A percentile compares a stretch with the other conserved stretches of the same genome.
Evolutionary conservation across 257 asterid species (phyloP).

Genomic region (Misopates orontium): DNA sequence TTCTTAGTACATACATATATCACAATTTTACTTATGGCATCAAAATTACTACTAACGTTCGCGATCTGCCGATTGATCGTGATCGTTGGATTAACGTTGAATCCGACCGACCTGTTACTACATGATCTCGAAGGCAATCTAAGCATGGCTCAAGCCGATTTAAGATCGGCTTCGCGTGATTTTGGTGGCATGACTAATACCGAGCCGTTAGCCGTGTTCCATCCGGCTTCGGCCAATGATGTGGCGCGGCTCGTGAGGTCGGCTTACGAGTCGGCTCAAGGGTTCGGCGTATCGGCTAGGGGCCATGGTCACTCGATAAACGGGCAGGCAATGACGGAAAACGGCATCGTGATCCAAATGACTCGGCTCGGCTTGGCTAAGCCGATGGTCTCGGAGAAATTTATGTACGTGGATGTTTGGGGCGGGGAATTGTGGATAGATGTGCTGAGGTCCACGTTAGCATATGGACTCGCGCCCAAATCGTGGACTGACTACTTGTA

Average conservation of each 20-base stretch:
- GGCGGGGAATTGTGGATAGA: conserved; percentile 86
- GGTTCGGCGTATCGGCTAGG: conserved; percentile 65
- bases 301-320: conserved; percentile 87
- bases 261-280: conserved; percentile 57
- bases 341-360: conserved; percentile 68
- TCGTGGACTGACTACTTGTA: conserved; percentile 93
- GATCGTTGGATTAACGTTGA: conserved; percentile 64
- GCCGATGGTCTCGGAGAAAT: conserved; percentile 47
- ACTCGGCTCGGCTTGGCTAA: conserved; percentile 25
- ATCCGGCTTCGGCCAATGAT: conserved; percentile 58
- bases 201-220: conserved; percentile 63
- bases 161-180: conserved; percentile 49
- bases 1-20: not conserved
- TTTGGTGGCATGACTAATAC: conserved; percentile 48
- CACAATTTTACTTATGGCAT: conserved; percentile 33
- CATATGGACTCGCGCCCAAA: conserved; percentile 73
- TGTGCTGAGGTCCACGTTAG: conserved; percentile 56
- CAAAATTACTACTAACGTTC: conserved; percentile 45
- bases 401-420: conserved; percentile 73
- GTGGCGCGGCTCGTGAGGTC: conserved; percentile 53
- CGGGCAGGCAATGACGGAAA: conserved; percentile 63
- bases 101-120: conserved; percentile 47
- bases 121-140: conserved; percentile 46
- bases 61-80: conserved; percentile 61
- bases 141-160: conserved; percentile 50